Percentiles rank a stretch among this genome's conserved stretches.
Evolutionary conservation across 805 yeast genomes (phyloP).

Genomic region (Saccharomycopsis sp.): DNA sequence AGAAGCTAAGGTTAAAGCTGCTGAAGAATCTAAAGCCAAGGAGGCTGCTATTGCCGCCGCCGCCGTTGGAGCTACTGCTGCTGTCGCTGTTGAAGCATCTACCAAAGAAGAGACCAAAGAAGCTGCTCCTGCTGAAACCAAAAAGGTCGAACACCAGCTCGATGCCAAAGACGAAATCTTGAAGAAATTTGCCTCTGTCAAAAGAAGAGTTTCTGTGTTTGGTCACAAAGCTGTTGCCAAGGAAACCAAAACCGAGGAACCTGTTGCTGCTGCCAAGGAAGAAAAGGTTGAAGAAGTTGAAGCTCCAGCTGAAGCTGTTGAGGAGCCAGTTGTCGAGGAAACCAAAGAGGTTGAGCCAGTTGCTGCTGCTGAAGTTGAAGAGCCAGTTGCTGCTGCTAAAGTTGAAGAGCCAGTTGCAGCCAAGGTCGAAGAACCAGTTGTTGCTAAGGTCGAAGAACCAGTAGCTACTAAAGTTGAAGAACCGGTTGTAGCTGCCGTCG

Average conservation of each 20-base stretch:
- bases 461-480: constrained; percentile 22
- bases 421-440: constrained; percentile 22
- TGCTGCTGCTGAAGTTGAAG: constrained; percentile 6
- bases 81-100: constrained; percentile 21
- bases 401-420: constrained; percentile 8
- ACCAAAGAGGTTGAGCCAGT: constrained; percentile 2
- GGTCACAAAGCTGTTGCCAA: constrained; percentile 9
- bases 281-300: constrained; percentile 32
- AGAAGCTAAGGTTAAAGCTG: constrained; percentile 16
- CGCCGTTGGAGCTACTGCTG: constrained; percentile 17
- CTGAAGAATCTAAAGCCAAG: constrained; percentile 21
- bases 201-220: constrained; percentile 18
- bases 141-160: constrained; percentile 14
- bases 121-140: constrained; percentile 19
- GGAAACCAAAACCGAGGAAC: constrained; percentile 12
- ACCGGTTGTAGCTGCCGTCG: constrained; percentile 8
- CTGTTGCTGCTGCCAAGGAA: constrained; percentile 21
- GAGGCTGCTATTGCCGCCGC: constrained; percentile 15
- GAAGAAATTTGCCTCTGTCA: constrained; percentile 13
- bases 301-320: constrained; percentile 2
- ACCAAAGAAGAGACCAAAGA: constrained; percentile 20
- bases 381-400: constrained; percentile 4
- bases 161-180: constrained; percentile 7
- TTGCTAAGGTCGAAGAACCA: constrained; percentile 22
- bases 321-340: constrained; percentile 6